Percentiles rank a stretch among this genome's conserved stretches.
Conservation (phyloP, 176 grass and related monocot species). For the Eragrostis nindensis region DNA sequence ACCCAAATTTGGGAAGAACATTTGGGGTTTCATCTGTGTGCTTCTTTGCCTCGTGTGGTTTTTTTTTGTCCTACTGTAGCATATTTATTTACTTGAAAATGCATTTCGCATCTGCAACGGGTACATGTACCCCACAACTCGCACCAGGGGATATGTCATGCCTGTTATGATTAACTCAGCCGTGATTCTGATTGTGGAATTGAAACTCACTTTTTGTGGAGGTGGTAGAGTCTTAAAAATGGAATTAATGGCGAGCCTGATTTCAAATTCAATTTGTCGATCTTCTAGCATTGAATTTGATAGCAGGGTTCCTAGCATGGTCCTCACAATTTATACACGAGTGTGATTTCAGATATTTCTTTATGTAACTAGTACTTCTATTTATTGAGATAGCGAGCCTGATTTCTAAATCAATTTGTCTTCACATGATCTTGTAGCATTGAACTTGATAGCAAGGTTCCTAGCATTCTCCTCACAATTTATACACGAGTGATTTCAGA, state of each 20-base stretch:
- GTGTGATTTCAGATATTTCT: too few relatives aligned
- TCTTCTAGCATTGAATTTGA: too few relatives aligned
- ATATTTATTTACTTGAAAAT: background rate
- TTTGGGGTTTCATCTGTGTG: background rate
- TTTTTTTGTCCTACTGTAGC: background rate
- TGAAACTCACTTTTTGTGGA: slow-evolving; percentile 17
- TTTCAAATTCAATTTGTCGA: too few relatives aligned
- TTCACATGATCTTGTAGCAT: background rate
- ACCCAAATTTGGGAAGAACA: background rate
- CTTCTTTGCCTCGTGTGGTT: too few relatives aligned
- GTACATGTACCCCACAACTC: background rate
- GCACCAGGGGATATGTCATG: too few relatives aligned
- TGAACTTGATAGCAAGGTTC: background rate
- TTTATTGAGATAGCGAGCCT: slow-evolving; percentile 20
- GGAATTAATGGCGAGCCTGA: background rate
- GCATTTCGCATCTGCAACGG: background rate
- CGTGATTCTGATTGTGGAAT: background rate
- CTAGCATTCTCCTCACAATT: background rate
- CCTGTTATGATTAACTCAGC: background rate
- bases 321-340: too few relatives aligned
- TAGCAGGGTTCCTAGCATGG: too few relatives aligned
- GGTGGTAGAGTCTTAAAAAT: background rate
- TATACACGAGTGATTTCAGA: background rate
- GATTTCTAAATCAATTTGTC: slow-evolving; percentile 14
- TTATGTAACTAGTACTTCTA: slow-evolving; percentile 17